phyloP scores from a whole-genome alignment of 345 rosid genomes.

The Citrus inodora region DNA sequence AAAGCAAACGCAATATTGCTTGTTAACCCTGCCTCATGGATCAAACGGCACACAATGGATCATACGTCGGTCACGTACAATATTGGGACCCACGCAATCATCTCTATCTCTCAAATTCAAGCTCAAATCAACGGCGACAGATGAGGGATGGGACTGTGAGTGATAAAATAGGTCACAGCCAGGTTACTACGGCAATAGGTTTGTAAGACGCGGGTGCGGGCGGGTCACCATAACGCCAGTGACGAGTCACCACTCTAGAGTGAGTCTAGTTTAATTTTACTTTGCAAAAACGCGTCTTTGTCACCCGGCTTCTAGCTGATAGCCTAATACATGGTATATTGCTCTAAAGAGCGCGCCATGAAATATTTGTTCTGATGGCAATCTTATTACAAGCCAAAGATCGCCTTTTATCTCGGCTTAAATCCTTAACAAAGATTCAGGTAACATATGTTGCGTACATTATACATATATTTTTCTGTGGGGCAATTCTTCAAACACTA shows the following conservation, averaged over 20 bases:
- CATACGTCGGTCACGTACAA: not conserved
- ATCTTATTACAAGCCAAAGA: slow-evolving; percentile 26
- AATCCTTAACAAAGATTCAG: slow-evolving; percentile 38
- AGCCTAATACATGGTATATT: no score
- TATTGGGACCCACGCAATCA: no score
- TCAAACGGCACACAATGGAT: not conserved
- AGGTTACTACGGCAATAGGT: not conserved
- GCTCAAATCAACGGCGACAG: not conserved
- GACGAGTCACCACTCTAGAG: not conserved
- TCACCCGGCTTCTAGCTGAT: no score
- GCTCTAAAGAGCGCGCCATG: slow-evolving; percentile 31
- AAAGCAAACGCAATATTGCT: not conserved
- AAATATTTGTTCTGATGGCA: slow-evolving; percentile 37
- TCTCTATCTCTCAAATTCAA: not conserved
- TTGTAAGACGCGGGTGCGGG: not conserved
- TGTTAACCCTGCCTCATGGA: not conserved
- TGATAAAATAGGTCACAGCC: not conserved
- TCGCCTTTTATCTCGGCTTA: slow-evolving; percentile 33
- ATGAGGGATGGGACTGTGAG: not conserved
- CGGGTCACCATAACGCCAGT: not conserved
- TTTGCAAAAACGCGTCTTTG: no score
- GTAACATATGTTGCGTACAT: slow-evolving; percentile 17
- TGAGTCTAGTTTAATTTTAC: no score
- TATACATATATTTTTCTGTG: not conserved
- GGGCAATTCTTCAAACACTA: slow-evolving; percentile 44